Evolutionary conservation across 345 rosid genomes (phyloP), one percentile per base, ranked within the genome.

Genomic region (Excoecaria cochinchinensis): DNA sequence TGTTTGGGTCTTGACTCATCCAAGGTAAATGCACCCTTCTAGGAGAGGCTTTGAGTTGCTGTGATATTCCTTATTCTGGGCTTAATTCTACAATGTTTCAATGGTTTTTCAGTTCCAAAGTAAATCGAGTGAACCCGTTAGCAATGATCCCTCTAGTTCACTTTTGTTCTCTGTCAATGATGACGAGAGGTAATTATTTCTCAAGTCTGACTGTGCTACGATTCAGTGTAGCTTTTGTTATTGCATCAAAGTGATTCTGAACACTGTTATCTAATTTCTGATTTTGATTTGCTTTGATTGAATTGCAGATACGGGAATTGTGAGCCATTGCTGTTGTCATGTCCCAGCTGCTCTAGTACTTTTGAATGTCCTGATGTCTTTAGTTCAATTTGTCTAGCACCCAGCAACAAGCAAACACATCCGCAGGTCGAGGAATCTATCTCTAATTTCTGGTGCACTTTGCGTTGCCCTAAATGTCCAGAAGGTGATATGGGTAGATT

Each of bases 1-100:
- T 95, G 99, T 83, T 79, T 95, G 84, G 99, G 99, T 79, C 94
- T 93, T 65, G 99, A 95, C 82, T 87, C 98, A 76, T 90, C 98
- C 56, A 93, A 88, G 98, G 99, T 95, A 86, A 83, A 77, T 67
- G 58, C 64, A 56, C 65, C 64, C 69, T 74, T 69, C 63, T 22
- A 5, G 66, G 71, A 71, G 11, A 19, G 44, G 61, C 76, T 66
- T 70, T 60, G 38, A 55, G 38, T 65, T 36, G 13, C 63, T 22
- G 39, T 46, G 24, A 3, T 48, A 19, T 53, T 39, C 52, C 48
- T 11, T 48, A 22, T 42, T 24, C 21, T 46, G 70, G 63, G 57
- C 8, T 21, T 50, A 70, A 52, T 60, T n/a, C 39, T 52, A 71
- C 58, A 38, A 47, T 58, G 38, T 62, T 71, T 67, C 69, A 53